phyloP scores from a whole-genome alignment of 495 filamentous ascomycete genomes.

The Aspergillus diversus region DNA sequence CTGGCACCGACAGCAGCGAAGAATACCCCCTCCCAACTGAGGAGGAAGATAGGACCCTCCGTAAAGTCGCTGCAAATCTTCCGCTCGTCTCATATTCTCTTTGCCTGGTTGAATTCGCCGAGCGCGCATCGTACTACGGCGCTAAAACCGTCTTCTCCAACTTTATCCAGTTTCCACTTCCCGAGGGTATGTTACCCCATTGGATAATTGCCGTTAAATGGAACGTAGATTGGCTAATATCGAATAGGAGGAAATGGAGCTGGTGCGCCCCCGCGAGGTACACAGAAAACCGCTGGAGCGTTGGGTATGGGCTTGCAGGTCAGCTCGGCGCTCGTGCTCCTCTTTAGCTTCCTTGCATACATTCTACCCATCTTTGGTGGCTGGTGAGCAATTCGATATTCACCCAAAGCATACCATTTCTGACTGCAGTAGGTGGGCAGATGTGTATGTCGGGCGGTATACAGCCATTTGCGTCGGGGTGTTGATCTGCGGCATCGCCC shows the following conservation, averaged over 20 bases:
- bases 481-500: constrained; percentile 64
- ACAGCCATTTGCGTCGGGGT: constrained; percentile 63
- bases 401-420: neutral
- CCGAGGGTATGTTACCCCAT: constrained; percentile 32
- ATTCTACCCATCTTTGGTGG: constrained; percentile 60
- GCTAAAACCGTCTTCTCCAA: constrained; percentile 61
- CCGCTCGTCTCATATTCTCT: constrained; percentile 53
- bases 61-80: constrained; percentile 57
- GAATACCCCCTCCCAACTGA: constrained; percentile 57
- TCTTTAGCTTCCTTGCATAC: constrained; percentile 65
- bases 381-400: constrained; percentile 34
- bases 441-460: constrained; percentile 58
- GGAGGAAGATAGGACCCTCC: constrained; percentile 57
- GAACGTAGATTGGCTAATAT: neutral
- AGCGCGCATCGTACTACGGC: constrained; percentile 63
- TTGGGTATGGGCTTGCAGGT: constrained; percentile 61
- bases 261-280: constrained; percentile 59
- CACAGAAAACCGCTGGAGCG: constrained; percentile 60
- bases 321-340: constrained; percentile 60
- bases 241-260: constrained; percentile 59
- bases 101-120: constrained; percentile 62
- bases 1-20: constrained; percentile 21
- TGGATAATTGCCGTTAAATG: neutral
- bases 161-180: constrained; percentile 58
- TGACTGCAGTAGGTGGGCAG: constrained; percentile 42